Conservation (phyloP, 257 asterid genomes). For the Datura wrightii region DNA sequence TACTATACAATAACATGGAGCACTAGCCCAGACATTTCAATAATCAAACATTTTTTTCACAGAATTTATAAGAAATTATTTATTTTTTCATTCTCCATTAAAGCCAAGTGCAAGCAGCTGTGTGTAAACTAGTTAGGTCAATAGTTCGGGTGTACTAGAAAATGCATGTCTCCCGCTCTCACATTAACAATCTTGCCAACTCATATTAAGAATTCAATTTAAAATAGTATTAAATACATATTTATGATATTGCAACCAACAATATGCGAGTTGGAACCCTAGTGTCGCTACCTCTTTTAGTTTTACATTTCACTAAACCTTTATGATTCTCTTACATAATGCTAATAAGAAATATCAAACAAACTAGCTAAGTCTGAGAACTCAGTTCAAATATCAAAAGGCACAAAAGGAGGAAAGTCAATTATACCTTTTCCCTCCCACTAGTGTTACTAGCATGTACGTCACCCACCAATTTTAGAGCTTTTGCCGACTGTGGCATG, state of each 20-base stretch:
- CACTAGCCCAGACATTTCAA: background rate
- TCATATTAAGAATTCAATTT: conserved; percentile 11
- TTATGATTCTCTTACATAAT: background rate
- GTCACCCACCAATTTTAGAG: conserved; percentile 94
- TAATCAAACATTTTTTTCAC: background rate
- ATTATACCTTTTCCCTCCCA: conserved; percentile 83
- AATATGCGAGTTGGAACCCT: background rate
- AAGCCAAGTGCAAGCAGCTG: background rate
- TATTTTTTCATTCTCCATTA: background rate
- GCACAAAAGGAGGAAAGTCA: background rate
- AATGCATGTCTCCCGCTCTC: conserved; percentile 7
- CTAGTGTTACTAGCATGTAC: conserved; percentile 91
- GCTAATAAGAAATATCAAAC: background rate
- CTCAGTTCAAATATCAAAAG: background rate
- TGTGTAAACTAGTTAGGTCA: background rate
- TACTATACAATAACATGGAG: background rate
- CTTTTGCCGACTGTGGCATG: conserved; percentile 98
- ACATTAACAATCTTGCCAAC: background rate
- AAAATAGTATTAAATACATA: background rate
- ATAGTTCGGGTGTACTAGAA: background rate
- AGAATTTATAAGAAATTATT: background rate
- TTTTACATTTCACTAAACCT: background rate
- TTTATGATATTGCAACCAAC: background rate
- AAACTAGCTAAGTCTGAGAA: background rate
- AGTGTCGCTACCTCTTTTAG: conserved; percentile 10